Evolutionary conservation across 495 filamentous ascomycete genomes (phyloP), one percentile per base, ranked within the genome.

Genomic region (Parathielavia hyrcaniae): DNA sequence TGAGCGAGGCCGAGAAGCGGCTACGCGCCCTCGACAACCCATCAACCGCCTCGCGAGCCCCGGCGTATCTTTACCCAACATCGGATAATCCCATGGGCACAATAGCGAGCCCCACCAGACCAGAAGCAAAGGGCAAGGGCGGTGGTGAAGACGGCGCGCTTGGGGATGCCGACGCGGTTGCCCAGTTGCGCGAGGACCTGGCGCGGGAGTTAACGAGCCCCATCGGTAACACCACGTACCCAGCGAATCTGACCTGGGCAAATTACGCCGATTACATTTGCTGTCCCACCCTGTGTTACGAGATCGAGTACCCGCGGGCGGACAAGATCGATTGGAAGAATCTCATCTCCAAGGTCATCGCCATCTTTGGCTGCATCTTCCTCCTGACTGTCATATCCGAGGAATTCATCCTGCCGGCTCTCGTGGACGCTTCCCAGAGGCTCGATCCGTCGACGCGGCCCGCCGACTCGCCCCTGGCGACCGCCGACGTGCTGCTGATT

Each of bases 271-370:
- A 98, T 73, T 98, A 85, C 70, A 73, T 96, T 14, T 83, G 91
- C 66, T 98, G 93, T 64, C 93, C 93, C 11, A 98, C 93, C 1
- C 79, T 98, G 30, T 98, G 93, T 75, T 98, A 98, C 71, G 93
- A 98, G 72, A 78, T 98, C 41, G 95, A 97, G 64, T 98, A 97
- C 73, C 93, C 93, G 3, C 85, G 93, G 26, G 92, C 83, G 41
- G 72, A 77, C 5, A 75, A 77, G 9, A 83, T 88, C 30, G 79
- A 86, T 60, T 96, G 89, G 89, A 76, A 80, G n/a, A 86, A 92
- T 60, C 79, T 98, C 34, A 81, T 86, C 35, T 87, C 83, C 68
- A 97, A 97, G 73, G 80, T 87, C 30, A 76, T 87, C n/a, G 93
- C 93, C 35, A 85, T 92, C 13, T 97, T 97, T 71, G 93, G 93